These are phyloP conservation scores for Rhizopogon sp. DNA, from an alignment of 768 basidiomycete species.

Conservation along the genomic window DNA sequence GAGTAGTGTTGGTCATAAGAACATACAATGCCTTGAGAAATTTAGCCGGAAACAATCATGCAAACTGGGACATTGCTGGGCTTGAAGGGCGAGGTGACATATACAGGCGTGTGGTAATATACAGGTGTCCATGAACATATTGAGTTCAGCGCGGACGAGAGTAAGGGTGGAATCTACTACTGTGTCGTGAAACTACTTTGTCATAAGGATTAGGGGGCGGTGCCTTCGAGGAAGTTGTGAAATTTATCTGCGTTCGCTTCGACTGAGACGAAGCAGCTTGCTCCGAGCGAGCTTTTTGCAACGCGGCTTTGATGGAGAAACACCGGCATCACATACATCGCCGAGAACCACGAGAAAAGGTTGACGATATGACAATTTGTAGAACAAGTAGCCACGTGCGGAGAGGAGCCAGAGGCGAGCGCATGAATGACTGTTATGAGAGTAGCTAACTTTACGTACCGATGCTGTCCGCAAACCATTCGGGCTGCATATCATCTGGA, in stretches of 20 bases:
- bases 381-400: conserved; percentile 3
- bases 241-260: conserved; percentile 61
- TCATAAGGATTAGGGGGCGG: conserved; percentile 12
- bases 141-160: conserved; percentile 16
- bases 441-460: conserved; percentile 46
- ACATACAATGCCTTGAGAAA: neutral
- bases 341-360: neutral
- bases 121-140: neutral
- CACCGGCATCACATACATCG: neutral
- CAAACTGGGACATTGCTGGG: neutral
- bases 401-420: neutral
- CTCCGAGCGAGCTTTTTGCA: conserved; percentile 62
- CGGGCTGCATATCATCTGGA: conserved; percentile 53
- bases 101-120: neutral
- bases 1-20: neutral
- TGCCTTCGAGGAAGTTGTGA: conserved; percentile 33
- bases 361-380: neutral
- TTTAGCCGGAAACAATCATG: neutral
- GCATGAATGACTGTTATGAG: neutral
- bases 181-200: conserved; percentile 13
- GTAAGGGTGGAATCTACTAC: conserved; percentile 25
- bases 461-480: conserved; percentile 76
- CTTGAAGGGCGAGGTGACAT: neutral
- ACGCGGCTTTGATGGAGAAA: conserved; percentile 42
- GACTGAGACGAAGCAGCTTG: conserved; percentile 48